Conservation (phyloP, 768 basidiomycete genomes). For the Calocera cornea region DNA sequence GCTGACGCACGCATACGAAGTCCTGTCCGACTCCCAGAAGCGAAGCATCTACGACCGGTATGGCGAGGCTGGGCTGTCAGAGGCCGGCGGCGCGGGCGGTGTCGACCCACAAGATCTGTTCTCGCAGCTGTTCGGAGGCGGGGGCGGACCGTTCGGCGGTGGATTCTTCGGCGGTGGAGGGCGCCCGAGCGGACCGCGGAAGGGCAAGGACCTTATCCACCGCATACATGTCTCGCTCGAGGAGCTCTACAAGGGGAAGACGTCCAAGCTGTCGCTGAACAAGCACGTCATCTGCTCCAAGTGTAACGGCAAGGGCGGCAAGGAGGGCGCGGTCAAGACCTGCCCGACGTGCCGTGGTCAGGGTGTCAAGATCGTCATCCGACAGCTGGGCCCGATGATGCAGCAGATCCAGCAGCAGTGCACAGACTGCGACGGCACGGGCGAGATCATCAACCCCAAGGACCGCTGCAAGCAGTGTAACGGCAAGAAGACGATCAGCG, state of each 20-base stretch:
- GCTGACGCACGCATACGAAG: constrained; percentile 92
- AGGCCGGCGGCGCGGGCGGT: constrained; percentile 79
- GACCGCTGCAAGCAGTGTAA: constrained; percentile 87
- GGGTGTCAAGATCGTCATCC: constrained; percentile 77
- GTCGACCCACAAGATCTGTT: constrained; percentile 99
- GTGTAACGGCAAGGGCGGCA: constrained; percentile 94
- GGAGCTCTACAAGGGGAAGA: constrained; percentile 98
- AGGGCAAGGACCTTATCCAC: constrained; percentile 96
- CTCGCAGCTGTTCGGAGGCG: constrained; percentile 82
- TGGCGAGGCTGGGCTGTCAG: constrained; percentile 82
- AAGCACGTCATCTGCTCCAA: constrained; percentile 87
- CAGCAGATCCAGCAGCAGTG: constrained; percentile 96
- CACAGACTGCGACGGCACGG: constrained; percentile 84
- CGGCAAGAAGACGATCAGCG: constrained; percentile 86
- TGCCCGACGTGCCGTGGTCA: constrained; percentile 75
- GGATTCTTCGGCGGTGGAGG: constrained; percentile 44
- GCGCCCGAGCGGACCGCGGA: constrained; percentile 54
- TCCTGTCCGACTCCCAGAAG: constrained; percentile 78
- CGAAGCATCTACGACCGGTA: constrained; percentile 72
- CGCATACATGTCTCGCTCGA: constrained; percentile 92
- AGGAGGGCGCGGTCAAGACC: constrained; percentile 80
- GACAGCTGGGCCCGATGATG: constrained; percentile 99
- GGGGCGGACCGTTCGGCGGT: constrained; percentile 38
- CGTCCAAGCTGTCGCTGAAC: constrained; percentile 90
- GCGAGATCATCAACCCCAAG: constrained; percentile 87